Percentiles rank a stretch among this genome's conserved stretches.
Conservation (phyloP, 768 basidiomycete genomes). For the Pisolithus albus region DNA sequence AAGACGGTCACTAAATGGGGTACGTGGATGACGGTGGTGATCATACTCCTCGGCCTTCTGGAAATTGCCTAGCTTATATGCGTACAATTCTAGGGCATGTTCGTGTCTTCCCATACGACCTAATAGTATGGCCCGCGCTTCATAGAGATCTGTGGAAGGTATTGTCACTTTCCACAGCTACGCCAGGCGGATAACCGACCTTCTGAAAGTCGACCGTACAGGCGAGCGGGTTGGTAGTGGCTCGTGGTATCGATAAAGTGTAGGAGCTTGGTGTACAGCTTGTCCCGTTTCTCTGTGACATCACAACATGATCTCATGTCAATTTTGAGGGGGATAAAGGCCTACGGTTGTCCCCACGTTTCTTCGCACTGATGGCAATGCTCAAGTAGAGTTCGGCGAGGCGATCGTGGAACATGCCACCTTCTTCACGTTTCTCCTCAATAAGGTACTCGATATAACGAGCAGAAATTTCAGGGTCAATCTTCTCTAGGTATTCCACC, state of each 20-base stretch:
- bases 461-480: slow-evolving; percentile 62
- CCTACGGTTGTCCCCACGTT: slow-evolving; percentile 52
- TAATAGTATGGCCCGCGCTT: slow-evolving; percentile 86
- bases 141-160: slow-evolving; percentile 60
- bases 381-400: slow-evolving; percentile 81
- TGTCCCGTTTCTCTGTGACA: slow-evolving; percentile 38
- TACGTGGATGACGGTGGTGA: not conserved
- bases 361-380: slow-evolving; percentile 55
- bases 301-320: slow-evolving; percentile 1
- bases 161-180: not conserved
- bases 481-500: slow-evolving; percentile 67
- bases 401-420: slow-evolving; percentile 75
- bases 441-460: slow-evolving; percentile 86
- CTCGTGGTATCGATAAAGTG: slow-evolving; percentile 67
- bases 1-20: not conserved
- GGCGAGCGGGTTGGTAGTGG: slow-evolving; percentile 66
- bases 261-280: slow-evolving; percentile 64
- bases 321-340: not conserved
- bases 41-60: slow-evolving; percentile 83
- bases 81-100: slow-evolving; percentile 91
- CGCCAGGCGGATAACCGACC: slow-evolving; percentile 38
- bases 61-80: slow-evolving; percentile 79
- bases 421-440: slow-evolving; percentile 60
- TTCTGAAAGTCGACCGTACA: slow-evolving; percentile 80
- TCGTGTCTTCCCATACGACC: slow-evolving; percentile 89